These are phyloP conservation scores for Termitomyces heimii DNA, from an alignment of 768 basidiomycete genomes.

Conservation along the genomic window DNA sequence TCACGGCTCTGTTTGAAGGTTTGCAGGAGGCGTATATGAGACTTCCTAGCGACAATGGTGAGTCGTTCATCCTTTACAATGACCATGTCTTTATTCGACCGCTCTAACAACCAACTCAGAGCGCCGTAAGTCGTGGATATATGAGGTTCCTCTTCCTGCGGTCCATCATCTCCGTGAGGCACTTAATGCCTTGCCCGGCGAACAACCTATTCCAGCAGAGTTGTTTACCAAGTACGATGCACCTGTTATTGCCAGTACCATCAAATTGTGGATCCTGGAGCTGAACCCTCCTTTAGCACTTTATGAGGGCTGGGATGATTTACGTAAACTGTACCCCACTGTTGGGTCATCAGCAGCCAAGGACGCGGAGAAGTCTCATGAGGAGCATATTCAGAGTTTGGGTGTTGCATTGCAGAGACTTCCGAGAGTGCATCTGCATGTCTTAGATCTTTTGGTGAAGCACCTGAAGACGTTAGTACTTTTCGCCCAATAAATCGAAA, in stretches of 20 bases:
- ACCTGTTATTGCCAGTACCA: slow-evolving; percentile 76
- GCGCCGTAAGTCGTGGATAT: slow-evolving; percentile 89
- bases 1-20: slow-evolving; percentile 59
- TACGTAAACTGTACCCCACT: slow-evolving; percentile 79
- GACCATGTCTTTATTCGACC: background rate
- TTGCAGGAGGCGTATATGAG: slow-evolving; percentile 58
- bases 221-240: slow-evolving; percentile 66
- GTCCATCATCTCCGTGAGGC: slow-evolving; percentile 84
- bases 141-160: slow-evolving; percentile 81
- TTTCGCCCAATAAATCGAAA: background rate
- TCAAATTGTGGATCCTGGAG: slow-evolving; percentile 92
- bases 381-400: slow-evolving; percentile 60
- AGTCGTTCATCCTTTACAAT: slow-evolving; percentile 14
- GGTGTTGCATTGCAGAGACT: slow-evolving; percentile 58
- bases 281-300: slow-evolving; percentile 80
- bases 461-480: slow-evolving; percentile 65
- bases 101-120: slow-evolving; percentile 34
- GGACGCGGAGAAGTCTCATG: slow-evolving; percentile 47
- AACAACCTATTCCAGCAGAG: slow-evolving; percentile 46
- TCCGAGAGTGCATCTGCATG: slow-evolving; percentile 74
- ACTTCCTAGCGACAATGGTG: slow-evolving; percentile 60
- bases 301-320: slow-evolving; percentile 91
- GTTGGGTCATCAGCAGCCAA: slow-evolving; percentile 50
- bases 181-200: slow-evolving; percentile 66
- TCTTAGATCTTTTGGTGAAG: slow-evolving; percentile 70